These are phyloP conservation scores for Phytophthora cactorum DNA, from an alignment of 352 stramenopile species.

Conservation along the genomic window DNA sequence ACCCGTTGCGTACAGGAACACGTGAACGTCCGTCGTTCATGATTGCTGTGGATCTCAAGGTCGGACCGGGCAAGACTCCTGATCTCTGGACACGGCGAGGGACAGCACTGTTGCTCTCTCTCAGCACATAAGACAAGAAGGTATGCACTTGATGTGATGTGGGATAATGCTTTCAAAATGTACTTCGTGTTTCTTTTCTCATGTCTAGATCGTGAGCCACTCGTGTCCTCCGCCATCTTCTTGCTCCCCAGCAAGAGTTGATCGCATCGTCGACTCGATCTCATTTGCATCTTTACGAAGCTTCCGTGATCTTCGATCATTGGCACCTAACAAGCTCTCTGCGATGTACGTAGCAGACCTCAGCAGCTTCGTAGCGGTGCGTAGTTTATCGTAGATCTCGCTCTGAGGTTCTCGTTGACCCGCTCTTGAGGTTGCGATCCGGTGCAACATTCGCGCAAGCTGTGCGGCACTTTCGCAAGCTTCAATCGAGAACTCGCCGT, in stretches of 20 bases:
- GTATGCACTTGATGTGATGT: constrained; percentile 5
- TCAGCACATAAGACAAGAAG: constrained; percentile 63
- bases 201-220: constrained; percentile 57
- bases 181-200: background rate
- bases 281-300: constrained; percentile 54
- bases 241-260: constrained; percentile 26
- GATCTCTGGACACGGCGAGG: constrained; percentile 95
- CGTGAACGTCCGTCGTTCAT: constrained; percentile 95
- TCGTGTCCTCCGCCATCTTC: constrained; percentile 45
- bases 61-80: constrained; percentile 80
- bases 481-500: constrained; percentile 71
- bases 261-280: constrained; percentile 42
- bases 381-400: constrained; percentile 35
- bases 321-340: constrained; percentile 59
- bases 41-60: constrained; percentile 93
- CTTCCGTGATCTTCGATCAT: constrained; percentile 53
- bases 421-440: constrained; percentile 31
- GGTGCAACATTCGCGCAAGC: constrained; percentile 46
- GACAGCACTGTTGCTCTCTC: constrained; percentile 92
- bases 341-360: constrained; percentile 51
- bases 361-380: constrained; percentile 44
- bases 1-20: constrained; percentile 95
- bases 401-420: constrained; percentile 9
- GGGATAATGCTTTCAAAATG: constrained; percentile 13
- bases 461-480: constrained; percentile 50